Evolutionary conservation across 768 basidiomycete species (phyloP).

Genomic region (Collybia sp.): DNA sequence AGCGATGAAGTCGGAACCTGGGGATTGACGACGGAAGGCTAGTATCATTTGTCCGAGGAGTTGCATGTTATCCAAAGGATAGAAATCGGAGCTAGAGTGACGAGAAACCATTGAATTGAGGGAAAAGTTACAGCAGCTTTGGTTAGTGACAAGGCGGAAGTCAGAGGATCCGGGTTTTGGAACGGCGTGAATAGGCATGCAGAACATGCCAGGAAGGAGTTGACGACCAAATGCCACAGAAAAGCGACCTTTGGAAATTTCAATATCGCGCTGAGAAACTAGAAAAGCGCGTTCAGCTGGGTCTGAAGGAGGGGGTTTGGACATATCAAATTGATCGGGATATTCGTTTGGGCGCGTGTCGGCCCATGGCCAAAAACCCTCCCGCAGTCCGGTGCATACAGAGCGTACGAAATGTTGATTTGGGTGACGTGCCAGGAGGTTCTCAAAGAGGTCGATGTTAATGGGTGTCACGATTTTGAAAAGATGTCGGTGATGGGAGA

Average conservation of each 20-base stretch:
- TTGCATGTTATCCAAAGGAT: neutral
- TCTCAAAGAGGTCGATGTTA: conserved; percentile 14
- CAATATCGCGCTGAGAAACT: conserved; percentile 8
- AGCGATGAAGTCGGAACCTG: conserved; percentile 4
- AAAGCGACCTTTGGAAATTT: conserved; percentile 10
- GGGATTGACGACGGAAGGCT: neutral
- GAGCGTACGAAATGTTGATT: conserved; percentile 22
- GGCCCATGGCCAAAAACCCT: conserved; percentile 28
- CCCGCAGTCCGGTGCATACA: conserved; percentile 12
- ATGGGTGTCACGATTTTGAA: conserved; percentile 19
- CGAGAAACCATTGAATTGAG: conserved; percentile 13
- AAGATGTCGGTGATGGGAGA: conserved; percentile 4
- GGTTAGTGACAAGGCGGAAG: conserved; percentile 23
- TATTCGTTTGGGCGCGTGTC: no score
- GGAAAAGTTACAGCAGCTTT: conserved; percentile 20
- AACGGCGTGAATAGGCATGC: conserved; percentile 17
- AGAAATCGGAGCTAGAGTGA: neutral
- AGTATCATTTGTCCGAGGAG: neutral
- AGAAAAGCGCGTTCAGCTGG: neutral
- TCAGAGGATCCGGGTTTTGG: conserved; percentile 21
- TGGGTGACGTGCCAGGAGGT: conserved; percentile 16
- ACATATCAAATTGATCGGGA: conserved; percentile 9
- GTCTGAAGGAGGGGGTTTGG: neutral
- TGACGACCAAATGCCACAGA: conserved; percentile 20
- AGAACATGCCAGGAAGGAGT: conserved; percentile 22